These are phyloP conservation scores for Agastache rugosa DNA, from an alignment of 257 asterid genomes.

Conservation along the genomic window DNA sequence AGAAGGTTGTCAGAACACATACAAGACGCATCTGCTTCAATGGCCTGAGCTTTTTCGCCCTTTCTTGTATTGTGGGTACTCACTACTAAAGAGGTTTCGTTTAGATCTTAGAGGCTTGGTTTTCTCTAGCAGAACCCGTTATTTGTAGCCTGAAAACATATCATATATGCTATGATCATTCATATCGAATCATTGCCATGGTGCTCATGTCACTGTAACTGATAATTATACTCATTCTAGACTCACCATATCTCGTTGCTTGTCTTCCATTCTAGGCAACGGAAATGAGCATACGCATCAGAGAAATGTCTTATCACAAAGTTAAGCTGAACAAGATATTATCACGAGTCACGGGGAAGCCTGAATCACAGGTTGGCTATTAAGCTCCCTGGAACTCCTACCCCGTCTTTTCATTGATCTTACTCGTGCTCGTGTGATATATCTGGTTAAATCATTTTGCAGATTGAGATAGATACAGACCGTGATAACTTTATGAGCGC, in stretches of 20 bases:
- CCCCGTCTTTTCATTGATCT: background rate
- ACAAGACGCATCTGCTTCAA: too few relatives aligned
- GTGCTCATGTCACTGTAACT: background rate
- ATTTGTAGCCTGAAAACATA: background rate
- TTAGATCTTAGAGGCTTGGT: background rate
- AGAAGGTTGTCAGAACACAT: too few relatives aligned
- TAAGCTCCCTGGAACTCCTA: background rate
- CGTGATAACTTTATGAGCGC: conserved; percentile 89
- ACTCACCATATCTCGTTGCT: conserved; percentile 17
- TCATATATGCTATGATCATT: conserved; percentile 2
- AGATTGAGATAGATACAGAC: conserved; percentile 82
- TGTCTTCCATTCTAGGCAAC: conserved; percentile 58
- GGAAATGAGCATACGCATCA: conserved; percentile 81
- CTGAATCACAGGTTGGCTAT: conserved; percentile 71
- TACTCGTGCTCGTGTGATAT: background rate
- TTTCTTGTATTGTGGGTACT: too few relatives aligned
- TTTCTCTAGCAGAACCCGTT: background rate
- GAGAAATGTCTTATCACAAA: conserved; percentile 86
- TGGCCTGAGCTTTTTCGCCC: too few relatives aligned
- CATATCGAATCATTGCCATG: background rate
- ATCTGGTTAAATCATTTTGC: conserved; percentile 25
- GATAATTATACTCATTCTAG: background rate
- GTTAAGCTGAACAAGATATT: conserved; percentile 84
- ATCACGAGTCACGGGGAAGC: conserved; percentile 82
- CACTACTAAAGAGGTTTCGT: too few relatives aligned